Base-by-base conservation (phyloP, 2,329 filamentous ascomycete genomes). In the Cryphonectria naterciae region DNA sequence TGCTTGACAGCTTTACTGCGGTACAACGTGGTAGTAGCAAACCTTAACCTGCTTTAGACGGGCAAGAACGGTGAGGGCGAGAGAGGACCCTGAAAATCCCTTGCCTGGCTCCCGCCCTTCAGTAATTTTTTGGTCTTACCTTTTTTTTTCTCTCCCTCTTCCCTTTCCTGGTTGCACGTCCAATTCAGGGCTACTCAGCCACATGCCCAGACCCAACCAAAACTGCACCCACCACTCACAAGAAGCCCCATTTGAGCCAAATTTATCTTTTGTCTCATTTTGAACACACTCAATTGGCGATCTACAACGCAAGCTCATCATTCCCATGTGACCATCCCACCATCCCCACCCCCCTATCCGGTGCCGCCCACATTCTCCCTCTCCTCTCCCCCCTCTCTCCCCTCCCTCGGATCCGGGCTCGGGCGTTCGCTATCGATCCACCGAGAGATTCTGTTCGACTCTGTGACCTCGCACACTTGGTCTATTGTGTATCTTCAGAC, bases 111-210 rank as follows among this genome's bases (percentile, higher is more conserved):
- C 58, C 58, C 58, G 58, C 58, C 46, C 46, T 49, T 10, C 19
- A n/a, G 19, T 19, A 46, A 46, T 7, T n/a, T 49, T n/a, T 22
- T 49, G 8, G 28, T 32, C 28, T 32, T 32, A 32, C 10, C 4
- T 49, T 49, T 49, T 49, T 49, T 22, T 46, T 46, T 46, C 13
- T 13, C 39, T 15, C 39, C 3, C 11, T 19, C 32, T 58, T 32
- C 56, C 15, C 35, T 11, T 61, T 61, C 22, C 22, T 39, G 56
- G 56, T 60, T 37, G 56, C 28, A 60, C n/a, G 10, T 28, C 35
- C 32, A 37, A 22, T 37, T n/a, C 58, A 61, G 35, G 58, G 58
- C 58, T 37, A 35, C 64, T 66, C 64, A 52, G 64, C 64, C 64
- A 66, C 64, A 39, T 8, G 46, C 54, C 64, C 46, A 49, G 46